Percentiles rank a stretch among this genome's conserved stretches.
phyloP scores from a whole-genome alignment of 768 basidiomycete genomes.

The Stropharia rugosoannulata region DNA sequence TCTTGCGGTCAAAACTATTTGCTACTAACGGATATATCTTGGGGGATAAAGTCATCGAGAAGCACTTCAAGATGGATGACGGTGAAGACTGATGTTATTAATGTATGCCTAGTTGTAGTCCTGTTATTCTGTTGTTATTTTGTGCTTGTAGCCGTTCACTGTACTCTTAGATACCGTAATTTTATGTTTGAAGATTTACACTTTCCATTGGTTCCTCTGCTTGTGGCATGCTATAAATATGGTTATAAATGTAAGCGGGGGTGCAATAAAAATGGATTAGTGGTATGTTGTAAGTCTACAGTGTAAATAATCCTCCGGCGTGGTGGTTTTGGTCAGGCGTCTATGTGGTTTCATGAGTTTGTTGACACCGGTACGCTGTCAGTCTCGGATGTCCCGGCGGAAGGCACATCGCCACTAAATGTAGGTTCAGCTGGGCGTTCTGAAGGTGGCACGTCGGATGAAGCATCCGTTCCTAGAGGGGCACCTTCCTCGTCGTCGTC shows the following conservation, averaged over 20 bases:
- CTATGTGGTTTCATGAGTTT: conserved; percentile 3
- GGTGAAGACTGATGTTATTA: conserved; percentile 7
- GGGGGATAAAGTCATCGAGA: conserved; percentile 66
- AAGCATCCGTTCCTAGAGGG: conserved; percentile 8
- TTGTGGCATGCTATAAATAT: background rate
- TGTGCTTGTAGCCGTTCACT: conserved; percentile 16
- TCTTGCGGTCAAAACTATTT: conserved; percentile 85
- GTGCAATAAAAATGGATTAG: conserved; percentile 18
- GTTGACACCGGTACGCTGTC: conserved; percentile 6
- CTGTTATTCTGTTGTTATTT: conserved; percentile 20
- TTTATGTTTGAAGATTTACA: background rate
- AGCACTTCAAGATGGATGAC: conserved; percentile 57
- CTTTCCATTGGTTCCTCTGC: background rate
- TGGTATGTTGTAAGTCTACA: conserved; percentile 10
- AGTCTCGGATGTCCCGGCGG: conserved; percentile 6
- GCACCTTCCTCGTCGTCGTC: conserved; percentile 57
- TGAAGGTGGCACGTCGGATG: conserved; percentile 9
- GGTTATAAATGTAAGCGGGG: conserved; percentile 8
- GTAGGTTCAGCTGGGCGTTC: conserved; percentile 1
- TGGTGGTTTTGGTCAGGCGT: conserved; percentile 9
- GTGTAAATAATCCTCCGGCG: conserved; percentile 8
- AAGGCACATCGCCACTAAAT: conserved; percentile 3
- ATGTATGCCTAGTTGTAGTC: conserved; percentile 10
- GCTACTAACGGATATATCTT: conserved; percentile 85
- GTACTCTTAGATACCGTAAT: conserved; percentile 6